These are phyloP conservation scores for Marasmius oreades DNA, from an alignment of 1,284 basidiomycete species.

Conservation along the genomic window DNA sequence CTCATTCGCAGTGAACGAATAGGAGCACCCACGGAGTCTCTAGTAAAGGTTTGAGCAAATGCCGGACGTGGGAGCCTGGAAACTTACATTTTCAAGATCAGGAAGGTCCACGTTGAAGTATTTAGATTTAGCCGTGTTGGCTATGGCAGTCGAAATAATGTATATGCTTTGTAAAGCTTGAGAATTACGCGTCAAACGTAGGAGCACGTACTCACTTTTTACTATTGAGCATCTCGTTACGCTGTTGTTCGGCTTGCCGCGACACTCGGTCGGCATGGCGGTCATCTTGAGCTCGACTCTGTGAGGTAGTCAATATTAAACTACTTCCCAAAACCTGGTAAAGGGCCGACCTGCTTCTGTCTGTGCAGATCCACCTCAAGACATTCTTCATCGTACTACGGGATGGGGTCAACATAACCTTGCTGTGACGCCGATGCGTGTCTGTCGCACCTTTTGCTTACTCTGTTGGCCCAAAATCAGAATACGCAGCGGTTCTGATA, in stretches of 20 bases:
- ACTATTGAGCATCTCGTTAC: constrained; percentile 70
- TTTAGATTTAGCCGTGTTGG: constrained; percentile 65
- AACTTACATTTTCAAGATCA: constrained; percentile 65
- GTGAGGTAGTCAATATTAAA: constrained; percentile 13
- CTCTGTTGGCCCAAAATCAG: constrained; percentile 37
- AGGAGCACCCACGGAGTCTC: constrained; percentile 60
- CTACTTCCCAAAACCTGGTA: constrained; percentile 7
- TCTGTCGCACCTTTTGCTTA: constrained; percentile 61
- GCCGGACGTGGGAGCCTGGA: constrained; percentile 4
- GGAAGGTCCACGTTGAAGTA: constrained; percentile 70
- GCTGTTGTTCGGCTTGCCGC: constrained; percentile 71
- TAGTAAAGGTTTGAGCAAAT: constrained; percentile 26
- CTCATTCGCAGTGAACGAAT: neutral
- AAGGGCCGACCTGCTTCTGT: constrained; percentile 64
- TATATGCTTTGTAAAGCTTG: constrained; percentile 47
- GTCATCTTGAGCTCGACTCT: constrained; percentile 70
- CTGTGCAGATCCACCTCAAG: constrained; percentile 63
- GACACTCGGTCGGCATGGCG: constrained; percentile 70
- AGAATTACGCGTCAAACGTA: constrained; percentile 4
- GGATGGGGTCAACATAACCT: constrained; percentile 10
- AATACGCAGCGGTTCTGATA: neutral
- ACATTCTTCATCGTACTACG: constrained; percentile 81
- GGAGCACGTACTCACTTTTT: constrained; percentile 59
- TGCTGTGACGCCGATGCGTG: constrained; percentile 4
- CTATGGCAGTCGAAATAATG: constrained; percentile 62